A percentile compares a stretch with the other conserved stretches of the same genome.
Evolutionary conservation across 75 land plant species (phyloP).

Genomic region (Isoetes taiwanensis): DNA sequence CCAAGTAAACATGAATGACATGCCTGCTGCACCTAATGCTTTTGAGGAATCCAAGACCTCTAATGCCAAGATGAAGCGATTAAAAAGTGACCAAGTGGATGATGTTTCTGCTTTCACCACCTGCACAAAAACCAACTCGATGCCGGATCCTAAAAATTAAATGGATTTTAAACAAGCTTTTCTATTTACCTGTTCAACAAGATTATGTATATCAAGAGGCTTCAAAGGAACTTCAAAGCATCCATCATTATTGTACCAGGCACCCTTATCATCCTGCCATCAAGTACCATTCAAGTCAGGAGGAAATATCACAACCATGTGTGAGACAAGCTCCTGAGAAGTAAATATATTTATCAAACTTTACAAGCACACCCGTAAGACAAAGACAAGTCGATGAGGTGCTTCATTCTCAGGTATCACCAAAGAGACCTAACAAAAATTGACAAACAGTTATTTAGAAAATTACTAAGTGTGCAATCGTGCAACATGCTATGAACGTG

Average conservation of each 20-base stretch:
- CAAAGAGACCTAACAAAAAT: not conserved
- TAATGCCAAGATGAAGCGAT: conserved; percentile 4
- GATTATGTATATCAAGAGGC: conserved; percentile 1
- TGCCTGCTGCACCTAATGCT: not conserved
- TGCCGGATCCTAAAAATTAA: not conserved
- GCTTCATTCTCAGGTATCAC: conserved; percentile 1
- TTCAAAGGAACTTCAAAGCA: conserved; percentile 7
- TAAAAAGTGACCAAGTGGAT: not conserved
- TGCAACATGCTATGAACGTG: too few species aligned
- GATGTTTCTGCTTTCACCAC: not conserved
- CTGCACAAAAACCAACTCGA: too few species aligned
- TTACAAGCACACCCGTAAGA: conserved; percentile 5
- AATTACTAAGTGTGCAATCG: too few species aligned
- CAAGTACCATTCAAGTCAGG: not conserved
- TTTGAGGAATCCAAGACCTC: not conserved
- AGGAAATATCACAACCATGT: not conserved
- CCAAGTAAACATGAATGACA: conserved; percentile 8
- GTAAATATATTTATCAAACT: not conserved
- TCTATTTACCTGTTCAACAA: conserved; percentile 11
- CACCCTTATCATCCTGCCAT: conserved; percentile 11
- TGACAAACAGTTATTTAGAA: too few species aligned
- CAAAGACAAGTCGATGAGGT: conserved; percentile 10
- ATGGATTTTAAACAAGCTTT: not conserved
- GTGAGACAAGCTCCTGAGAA: not conserved
- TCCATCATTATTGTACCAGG: conserved; percentile 10